Base-by-base conservation (phyloP, 371 early-diverging fungal genomes). In the Circinella minor region DNA sequence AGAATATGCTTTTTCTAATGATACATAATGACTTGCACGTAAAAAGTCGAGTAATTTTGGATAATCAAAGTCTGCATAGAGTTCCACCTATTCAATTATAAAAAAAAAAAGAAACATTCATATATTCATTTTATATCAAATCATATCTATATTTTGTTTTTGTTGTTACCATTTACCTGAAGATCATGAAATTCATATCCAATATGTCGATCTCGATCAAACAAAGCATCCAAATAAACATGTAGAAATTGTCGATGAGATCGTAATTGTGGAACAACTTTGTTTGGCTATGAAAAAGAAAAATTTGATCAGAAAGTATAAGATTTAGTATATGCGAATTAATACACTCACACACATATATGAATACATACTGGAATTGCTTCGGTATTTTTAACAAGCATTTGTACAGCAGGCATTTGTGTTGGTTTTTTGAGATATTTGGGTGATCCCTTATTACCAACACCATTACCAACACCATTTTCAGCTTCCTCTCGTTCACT, bases 61-160 rank as follows among this genome's bases (percentile, higher is more conserved):
- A 34, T 90, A 89, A 62, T 95, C 95, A 76, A 89, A 96, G 49
- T 95, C 96, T 27, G 97, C 97, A 78, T 97, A 97, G 27, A 99
- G 83, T 72, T 94, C 96, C 4, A 97, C 90, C 84, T 81, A 67
- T 10, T 38, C 61, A 8, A 61, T 11, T 1, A 36, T 9, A 60
- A 27, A 65, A 63, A 59, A 49, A 67, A 36, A 7, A 18, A 43
- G 0, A 43, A 43, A 43, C 43, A 27, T 27, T 27, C 27, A 27
- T 27, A 27, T 27, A 27, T 3, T 43, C 43, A 43, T 43, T 3
- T 3, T 11, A n/a, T 27, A 27, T 27, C 27, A 2, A 27, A 2
- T 27, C 2, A 27, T 27, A 27, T 27, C 27, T 27, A 27, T 27
- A 27, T 27, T 27, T 47, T 47, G 47, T 9, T 47, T 11, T 47